A percentile compares a stretch with the other conserved stretches of the same genome.
Evolutionary conservation across 495 filamentous ascomycete species (phyloP).

Genomic region (Paragyromitra xinjiangensis): DNA sequence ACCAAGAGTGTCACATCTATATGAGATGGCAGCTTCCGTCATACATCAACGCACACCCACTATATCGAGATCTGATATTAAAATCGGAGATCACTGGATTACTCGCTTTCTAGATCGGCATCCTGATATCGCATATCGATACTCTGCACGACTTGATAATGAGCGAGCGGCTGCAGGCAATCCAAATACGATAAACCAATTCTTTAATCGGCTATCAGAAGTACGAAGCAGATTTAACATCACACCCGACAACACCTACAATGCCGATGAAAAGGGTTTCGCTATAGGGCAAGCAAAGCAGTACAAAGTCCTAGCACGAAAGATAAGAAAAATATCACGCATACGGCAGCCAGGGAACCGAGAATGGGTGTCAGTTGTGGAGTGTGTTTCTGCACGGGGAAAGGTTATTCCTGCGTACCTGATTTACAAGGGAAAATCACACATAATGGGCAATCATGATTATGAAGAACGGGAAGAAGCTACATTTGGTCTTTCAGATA

Average conservation of each 20-base stretch:
- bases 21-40: neutral
- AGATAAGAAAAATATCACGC: neutral
- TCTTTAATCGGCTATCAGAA: slow-evolving; percentile 15
- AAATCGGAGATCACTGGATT: slow-evolving; percentile 23
- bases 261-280: slow-evolving; percentile 23
- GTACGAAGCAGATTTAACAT: neutral
- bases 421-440: slow-evolving; percentile 23
- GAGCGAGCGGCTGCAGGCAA: slow-evolving; percentile 15
- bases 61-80: neutral
- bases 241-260: neutral
- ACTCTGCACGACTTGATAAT: slow-evolving; percentile 21
- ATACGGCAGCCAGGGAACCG: slow-evolving; percentile 28
- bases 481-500: slow-evolving; percentile 23
- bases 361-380: slow-evolving; percentile 31
- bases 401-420: slow-evolving; percentile 7
- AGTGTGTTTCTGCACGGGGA: slow-evolving; percentile 1
- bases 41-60: neutral
- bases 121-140: slow-evolving; percentile 5
- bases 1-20: neutral
- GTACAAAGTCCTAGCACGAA: neutral
- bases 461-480: slow-evolving; percentile 23
- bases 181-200: slow-evolving; percentile 11
- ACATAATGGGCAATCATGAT: slow-evolving; percentile 14
- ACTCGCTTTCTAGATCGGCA: slow-evolving; percentile 24
- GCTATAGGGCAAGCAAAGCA: slow-evolving; percentile 9